Conservation (phyloP, 2,329 filamentous ascomycete species). For the Neopestalotiopsis clavispora region DNA sequence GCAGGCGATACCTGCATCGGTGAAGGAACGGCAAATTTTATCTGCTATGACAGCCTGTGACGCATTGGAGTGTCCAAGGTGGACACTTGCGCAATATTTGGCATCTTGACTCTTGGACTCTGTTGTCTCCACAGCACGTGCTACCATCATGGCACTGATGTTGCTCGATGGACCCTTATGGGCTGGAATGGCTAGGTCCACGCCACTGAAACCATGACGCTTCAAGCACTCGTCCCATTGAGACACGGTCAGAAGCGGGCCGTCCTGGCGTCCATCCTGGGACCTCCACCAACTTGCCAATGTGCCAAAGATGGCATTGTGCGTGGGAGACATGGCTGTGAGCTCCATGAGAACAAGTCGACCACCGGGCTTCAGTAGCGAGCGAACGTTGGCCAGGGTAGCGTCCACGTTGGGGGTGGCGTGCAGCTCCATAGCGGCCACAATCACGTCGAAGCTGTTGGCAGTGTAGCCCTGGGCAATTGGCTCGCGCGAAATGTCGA, state of each 20-base stretch:
- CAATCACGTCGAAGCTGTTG: constrained; percentile 20
- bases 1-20: constrained; percentile 10
- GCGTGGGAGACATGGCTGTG: constrained; percentile 16
- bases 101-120: not conserved
- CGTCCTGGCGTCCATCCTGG: constrained; percentile 16
- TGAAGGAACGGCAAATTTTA: constrained; percentile 8
- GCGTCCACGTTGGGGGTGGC: constrained; percentile 24
- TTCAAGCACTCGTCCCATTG: constrained; percentile 18
- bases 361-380: constrained; percentile 28
- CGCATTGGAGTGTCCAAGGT: constrained; percentile 14
- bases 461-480: constrained; percentile 20
- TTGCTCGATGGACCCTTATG: constrained; percentile 19
- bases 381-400: constrained; percentile 25
- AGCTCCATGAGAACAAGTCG: constrained; percentile 23
- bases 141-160: constrained; percentile 20
- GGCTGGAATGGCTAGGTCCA: constrained; percentile 19
- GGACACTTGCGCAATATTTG: constrained; percentile 2
- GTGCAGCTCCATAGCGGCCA: constrained; percentile 24
- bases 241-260: constrained; percentile 15
- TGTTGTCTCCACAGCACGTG: not conserved
- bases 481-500: constrained; percentile 21
- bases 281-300: constrained; percentile 23
- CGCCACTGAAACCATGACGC: constrained; percentile 18
- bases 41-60: constrained; percentile 12
- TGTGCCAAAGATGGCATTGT: constrained; percentile 14